Conservation (phyloP, 139 green algal species). For the Gonium pectorale region DNA sequence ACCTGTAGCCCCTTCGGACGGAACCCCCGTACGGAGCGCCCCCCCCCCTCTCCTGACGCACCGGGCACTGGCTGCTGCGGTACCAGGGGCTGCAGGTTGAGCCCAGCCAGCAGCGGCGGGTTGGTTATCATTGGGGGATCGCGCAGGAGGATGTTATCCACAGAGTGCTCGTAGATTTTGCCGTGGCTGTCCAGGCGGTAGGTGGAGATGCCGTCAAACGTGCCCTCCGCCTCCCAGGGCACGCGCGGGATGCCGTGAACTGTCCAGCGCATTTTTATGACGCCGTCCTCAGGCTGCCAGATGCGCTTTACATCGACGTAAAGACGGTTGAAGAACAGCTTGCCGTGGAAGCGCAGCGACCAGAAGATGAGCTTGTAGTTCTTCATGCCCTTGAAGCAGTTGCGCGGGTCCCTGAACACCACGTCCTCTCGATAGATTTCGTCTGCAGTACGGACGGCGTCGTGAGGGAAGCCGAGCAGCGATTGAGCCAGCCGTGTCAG, state of each 20-base stretch:
- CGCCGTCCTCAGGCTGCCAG: constrained; percentile 89
- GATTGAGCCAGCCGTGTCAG: too few relatives aligned
- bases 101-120: constrained; percentile 56
- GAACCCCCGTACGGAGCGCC: too few relatives aligned
- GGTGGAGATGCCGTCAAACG: constrained; percentile 92
- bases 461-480: too few relatives aligned
- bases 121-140: constrained; percentile 50
- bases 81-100: constrained; percentile 63
- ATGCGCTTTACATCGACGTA: constrained; percentile 91
- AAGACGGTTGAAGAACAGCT: constrained; percentile 89
- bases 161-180: constrained; percentile 91
- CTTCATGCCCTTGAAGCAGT: constrained; percentile 86
- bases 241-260: constrained; percentile 89
- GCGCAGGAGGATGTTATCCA: constrained; percentile 87
- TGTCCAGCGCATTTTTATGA: constrained; percentile 91
- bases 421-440: constrained; percentile 94
- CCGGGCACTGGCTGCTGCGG: constrained; percentile 54
- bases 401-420: constrained; percentile 88
- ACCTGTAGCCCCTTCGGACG: too few relatives aligned
- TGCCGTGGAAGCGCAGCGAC: constrained; percentile 89
- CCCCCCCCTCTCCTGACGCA: too few relatives aligned
- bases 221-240: constrained; percentile 87
- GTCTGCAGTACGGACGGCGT: too few relatives aligned
- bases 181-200: constrained; percentile 90
- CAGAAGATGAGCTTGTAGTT: constrained; percentile 96